phyloP scores from a whole-genome alignment of 2,329 filamentous ascomycete genomes.

The Hypoxylon sp. region DNA sequence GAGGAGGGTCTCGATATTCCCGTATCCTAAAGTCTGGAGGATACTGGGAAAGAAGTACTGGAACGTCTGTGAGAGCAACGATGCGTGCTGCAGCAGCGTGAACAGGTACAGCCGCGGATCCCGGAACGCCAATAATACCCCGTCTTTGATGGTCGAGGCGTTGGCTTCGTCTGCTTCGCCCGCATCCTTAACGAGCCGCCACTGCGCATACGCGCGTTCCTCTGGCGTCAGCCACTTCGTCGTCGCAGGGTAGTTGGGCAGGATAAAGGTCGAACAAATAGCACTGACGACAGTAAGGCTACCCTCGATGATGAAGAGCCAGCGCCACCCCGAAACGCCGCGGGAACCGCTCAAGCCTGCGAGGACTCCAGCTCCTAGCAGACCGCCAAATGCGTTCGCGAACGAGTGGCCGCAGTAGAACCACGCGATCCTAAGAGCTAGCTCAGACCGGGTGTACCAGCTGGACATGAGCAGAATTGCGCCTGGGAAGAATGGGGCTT shows the following conservation, averaged over 20 bases:
- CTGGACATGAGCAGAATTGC: constrained; percentile 64
- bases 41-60: constrained; percentile 78
- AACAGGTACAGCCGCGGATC: constrained; percentile 69
- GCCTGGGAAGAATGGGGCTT: constrained; percentile 68
- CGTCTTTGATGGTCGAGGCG: constrained; percentile 59
- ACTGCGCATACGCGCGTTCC: constrained; percentile 68
- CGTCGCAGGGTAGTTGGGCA: constrained; percentile 69
- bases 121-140: constrained; percentile 63
- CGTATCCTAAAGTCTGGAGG: constrained; percentile 72
- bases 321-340: constrained; percentile 59
- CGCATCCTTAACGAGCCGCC: constrained; percentile 65
- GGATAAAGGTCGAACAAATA: constrained; percentile 54
- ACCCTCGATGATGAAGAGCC: constrained; percentile 60
- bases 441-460: constrained; percentile 62
- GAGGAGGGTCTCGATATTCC: constrained; percentile 67
- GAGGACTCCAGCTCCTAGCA: constrained; percentile 66
- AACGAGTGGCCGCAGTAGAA: constrained; percentile 64
- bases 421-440: constrained; percentile 63
- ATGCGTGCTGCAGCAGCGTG: constrained; percentile 68
- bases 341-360: constrained; percentile 58
- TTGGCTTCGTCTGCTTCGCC: constrained; percentile 61
- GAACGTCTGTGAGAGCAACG: constrained; percentile 68
- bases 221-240: constrained; percentile 67
- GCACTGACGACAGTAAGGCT: constrained; percentile 59
- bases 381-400: constrained; percentile 66